Conservation (phyloP, 75 land plant genomes). For the Ceratopteris richardii region DNA sequence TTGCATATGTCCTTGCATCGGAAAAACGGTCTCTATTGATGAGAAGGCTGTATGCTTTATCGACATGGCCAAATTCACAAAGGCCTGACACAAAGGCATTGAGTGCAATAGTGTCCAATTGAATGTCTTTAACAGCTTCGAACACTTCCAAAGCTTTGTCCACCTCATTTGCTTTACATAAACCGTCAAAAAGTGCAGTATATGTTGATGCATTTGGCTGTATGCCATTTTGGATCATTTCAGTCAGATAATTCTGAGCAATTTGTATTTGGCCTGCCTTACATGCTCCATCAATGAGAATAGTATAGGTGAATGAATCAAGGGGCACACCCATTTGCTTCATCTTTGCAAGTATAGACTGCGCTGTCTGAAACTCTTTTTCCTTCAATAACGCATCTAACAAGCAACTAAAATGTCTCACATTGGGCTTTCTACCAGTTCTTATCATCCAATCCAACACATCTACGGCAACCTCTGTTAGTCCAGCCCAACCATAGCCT, state of each 20-base stretch:
- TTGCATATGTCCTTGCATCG: too few relatives aligned
- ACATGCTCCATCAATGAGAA: background rate
- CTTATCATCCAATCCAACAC: background rate
- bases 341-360: background rate
- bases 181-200: background rate
- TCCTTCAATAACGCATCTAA: background rate
- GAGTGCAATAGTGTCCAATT: background rate
- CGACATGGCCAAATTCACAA: slow-evolving; percentile 43
- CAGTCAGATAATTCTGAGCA: background rate
- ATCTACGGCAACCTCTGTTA: background rate
- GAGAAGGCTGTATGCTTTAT: background rate
- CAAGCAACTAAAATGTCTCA: background rate
- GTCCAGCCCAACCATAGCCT: slow-evolving; percentile 4
- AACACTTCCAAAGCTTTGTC: background rate
- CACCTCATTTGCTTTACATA: background rate
- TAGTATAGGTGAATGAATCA: background rate
- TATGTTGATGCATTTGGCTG: background rate
- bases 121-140: background rate
- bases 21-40: too few relatives aligned
- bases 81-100: slow-evolving; percentile 54
- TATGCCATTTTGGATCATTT: background rate
- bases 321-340: background rate
- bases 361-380: background rate
- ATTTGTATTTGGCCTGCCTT: background rate
- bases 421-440: background rate